phyloP scores from a whole-genome alignment of 2,329 filamentous ascomycete genomes.

The Colletotrichum lupini region DNA sequence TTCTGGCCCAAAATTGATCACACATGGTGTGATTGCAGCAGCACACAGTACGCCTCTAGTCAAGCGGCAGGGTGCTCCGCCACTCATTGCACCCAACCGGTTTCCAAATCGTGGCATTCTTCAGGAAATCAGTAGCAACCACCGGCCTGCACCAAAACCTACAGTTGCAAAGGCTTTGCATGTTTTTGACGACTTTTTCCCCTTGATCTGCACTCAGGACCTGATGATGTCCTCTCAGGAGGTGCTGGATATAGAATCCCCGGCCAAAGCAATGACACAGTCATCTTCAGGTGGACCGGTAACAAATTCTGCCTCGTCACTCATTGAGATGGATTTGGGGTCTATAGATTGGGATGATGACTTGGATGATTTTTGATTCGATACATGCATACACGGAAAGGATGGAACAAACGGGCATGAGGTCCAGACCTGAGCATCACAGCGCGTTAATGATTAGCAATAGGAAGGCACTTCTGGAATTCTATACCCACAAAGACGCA shows the following conservation, averaged over 20 bases:
- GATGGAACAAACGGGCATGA: background rate
- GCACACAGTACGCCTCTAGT: background rate
- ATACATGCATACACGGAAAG: background rate
- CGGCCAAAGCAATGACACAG: conserved; percentile 26
- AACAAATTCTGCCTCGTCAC: background rate
- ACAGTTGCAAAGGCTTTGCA: background rate
- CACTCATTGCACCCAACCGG: background rate
- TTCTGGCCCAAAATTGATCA: background rate
- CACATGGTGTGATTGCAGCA: background rate
- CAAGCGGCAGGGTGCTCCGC: background rate
- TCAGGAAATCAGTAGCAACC: conserved; percentile 15
- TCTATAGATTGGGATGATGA: conserved; percentile 34
- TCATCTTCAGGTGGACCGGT: conserved; percentile 7
- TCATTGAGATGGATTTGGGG: conserved; percentile 22
- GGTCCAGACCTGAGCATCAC: background rate
- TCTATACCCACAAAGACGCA: conserved; percentile 15
- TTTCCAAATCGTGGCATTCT: background rate
- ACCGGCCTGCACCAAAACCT: background rate
- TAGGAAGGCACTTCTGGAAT: background rate
- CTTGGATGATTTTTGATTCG: conserved; percentile 31
- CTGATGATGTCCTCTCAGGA: conserved; percentile 59
- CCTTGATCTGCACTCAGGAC: conserved; percentile 58
- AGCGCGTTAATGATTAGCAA: background rate
- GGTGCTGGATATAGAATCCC: conserved; percentile 52
- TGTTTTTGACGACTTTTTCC: conserved; percentile 35